phyloP scores from a whole-genome alignment of 2,329 filamentous ascomycete species.

The Ascocoryne sarcoides region DNA sequence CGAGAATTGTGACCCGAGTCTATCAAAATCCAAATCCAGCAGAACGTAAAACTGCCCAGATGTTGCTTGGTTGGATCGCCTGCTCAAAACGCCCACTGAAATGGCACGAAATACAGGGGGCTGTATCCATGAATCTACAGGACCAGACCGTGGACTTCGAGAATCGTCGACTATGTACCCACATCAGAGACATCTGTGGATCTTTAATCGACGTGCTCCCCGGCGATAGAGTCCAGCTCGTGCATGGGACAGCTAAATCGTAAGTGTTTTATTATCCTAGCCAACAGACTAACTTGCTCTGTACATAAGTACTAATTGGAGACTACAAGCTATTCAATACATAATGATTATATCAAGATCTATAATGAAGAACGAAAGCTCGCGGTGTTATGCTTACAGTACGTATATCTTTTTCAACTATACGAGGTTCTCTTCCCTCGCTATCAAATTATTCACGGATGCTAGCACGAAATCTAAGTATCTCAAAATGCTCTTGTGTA shows the following conservation, averaged over 20 bases:
- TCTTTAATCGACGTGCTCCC: slow-evolving; percentile 29
- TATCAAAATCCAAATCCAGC: slow-evolving; percentile 2
- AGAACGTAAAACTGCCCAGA: slow-evolving; percentile 3
- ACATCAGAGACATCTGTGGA: slow-evolving; percentile 29
- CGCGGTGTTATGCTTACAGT: slow-evolving; percentile 20
- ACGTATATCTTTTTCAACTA: too few species aligned
- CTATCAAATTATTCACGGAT: too few species aligned
- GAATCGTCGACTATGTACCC: slow-evolving; percentile 16
- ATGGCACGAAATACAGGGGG: slow-evolving; percentile 34
- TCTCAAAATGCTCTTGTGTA: too few species aligned
- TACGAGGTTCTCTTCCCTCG: too few species aligned
- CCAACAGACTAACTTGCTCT: not conserved
- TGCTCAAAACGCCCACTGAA: slow-evolving; percentile 32
- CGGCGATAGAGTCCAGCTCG: slow-evolving; percentile 27
- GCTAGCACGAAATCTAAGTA: too few species aligned
- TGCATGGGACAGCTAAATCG: slow-evolving; percentile 30
- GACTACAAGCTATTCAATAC: slow-evolving; percentile 7
- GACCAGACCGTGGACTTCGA: slow-evolving; percentile 25
- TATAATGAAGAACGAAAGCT: slow-evolving; percentile 17
- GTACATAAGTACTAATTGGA: not conserved
- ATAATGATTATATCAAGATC: slow-evolving; percentile 11
- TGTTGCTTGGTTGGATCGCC: slow-evolving; percentile 32
- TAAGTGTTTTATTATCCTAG: slow-evolving; percentile 11
- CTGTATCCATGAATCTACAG: slow-evolving; percentile 28
- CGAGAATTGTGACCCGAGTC: slow-evolving; percentile 3